Conservation (phyloP, 2,329 filamentous ascomycete species). For the Fusarium albosuccineum region DNA sequence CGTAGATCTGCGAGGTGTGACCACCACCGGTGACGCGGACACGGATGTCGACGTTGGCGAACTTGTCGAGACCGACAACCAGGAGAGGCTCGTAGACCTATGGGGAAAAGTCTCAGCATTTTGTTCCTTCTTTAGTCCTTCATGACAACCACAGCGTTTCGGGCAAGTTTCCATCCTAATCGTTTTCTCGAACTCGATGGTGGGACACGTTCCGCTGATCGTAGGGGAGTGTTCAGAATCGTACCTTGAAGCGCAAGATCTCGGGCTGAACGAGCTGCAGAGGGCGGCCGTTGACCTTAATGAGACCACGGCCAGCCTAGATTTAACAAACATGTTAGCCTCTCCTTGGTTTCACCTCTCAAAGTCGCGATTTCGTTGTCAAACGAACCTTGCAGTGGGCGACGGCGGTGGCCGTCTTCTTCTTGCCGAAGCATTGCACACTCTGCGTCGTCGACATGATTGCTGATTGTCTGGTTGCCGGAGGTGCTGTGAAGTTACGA, state of each 20-base stretch:
- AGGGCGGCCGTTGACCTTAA: conserved; percentile 99
- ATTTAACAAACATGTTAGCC: conserved; percentile 48
- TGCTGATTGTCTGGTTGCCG: conserved; percentile 55
- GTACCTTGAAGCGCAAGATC: conserved; percentile 96
- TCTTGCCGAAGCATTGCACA: conserved; percentile 99
- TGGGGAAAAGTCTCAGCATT: conserved; percentile 36
- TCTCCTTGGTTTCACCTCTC: conserved; percentile 20
- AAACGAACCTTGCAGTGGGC: conserved; percentile 88
- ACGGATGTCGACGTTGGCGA: conserved; percentile 95
- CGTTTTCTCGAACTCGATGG: conserved; percentile 22
- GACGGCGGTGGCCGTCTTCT: conserved; percentile 90
- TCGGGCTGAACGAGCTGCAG: conserved; percentile 94
- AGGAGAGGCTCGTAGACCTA: conserved; percentile 98
- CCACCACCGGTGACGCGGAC: conserved; percentile 97
- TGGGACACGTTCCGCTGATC: conserved; percentile 11
- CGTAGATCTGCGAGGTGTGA: conserved; percentile 97
- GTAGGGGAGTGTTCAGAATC: conserved; percentile 41
- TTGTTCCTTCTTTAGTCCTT: conserved; percentile 15
- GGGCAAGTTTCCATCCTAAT: conserved; percentile 11
- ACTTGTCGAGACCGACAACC: conserved; percentile 97
- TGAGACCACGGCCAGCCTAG: conserved; percentile 74
- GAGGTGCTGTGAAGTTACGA: conserved; percentile 40
- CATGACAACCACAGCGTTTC: conserved; percentile 2
- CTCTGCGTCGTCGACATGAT: conserved; percentile 82
- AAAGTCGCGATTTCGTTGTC: conserved; percentile 3